Base-by-base conservation (phyloP, 2,329 filamentous ascomycete genomes). In the Apiospora malaysiana region DNA sequence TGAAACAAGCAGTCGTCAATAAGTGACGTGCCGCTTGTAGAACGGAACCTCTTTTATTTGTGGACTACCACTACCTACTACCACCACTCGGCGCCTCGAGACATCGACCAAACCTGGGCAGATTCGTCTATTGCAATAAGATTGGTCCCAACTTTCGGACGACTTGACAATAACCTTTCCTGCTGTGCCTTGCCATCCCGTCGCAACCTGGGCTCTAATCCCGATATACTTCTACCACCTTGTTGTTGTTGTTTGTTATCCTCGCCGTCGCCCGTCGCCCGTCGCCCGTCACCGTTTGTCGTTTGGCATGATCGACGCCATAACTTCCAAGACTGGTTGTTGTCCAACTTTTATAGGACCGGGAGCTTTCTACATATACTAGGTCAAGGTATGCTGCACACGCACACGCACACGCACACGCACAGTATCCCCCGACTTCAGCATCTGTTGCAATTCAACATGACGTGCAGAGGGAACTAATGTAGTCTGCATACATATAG, bases 1-100 rank as follows among this genome's bases (percentile, higher is more conserved):
- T 63, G 56, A 63, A 63, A 63, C 56, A 63, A 63, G 27, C 56
- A 63, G 32, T 63, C 56, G 56, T 63, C 56, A 63, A 63, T 40
- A 63, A 63, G 56, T 63, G 56, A 63, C 56, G 56, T 63, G 56
- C 56, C 56, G 56, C 18, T 9, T 59, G 51, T 59, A 32, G 51
- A 27, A 37, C 27, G 32, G 56, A 40, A 40, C 56, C 56, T 63
- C 56, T 37, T 63, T 63, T 40, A 59, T 63, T 63, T 63, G 56
- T 63, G 56, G 56, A 40, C 56, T 63, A 32, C 27, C 21, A n/a
- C n/a, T n/a, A n/a, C n/a, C n/a, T n/a, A n/a, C n/a, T n/a, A 40
- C 56, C 40, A 32, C 27, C 21, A 40, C 56, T 63, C 56, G n/a
- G 40, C 56, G 56, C 40, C 56, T 63, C 56, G 51, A 59, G 51